Evolutionary conservation across 768 basidiomycete genomes (phyloP), one percentile per base, ranked within the genome.

Genomic region (Cyclocybe aegerita): DNA sequence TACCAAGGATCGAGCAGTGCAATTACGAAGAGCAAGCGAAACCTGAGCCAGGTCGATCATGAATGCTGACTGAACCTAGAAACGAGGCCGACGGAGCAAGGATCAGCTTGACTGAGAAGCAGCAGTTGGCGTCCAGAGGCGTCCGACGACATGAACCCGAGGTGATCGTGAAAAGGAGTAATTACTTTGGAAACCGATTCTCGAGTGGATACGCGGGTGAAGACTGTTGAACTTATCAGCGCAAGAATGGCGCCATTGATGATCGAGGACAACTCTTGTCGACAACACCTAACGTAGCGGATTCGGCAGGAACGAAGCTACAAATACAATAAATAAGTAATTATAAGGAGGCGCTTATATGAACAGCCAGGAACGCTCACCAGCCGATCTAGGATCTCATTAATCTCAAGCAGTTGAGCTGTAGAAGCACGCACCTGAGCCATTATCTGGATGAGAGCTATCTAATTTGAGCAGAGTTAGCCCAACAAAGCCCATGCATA

Each of bases 11-110:
- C 85, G 81, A 41, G 79, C 64, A 1, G 95, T 98, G 46, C 82
- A 80, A 57, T 97, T 97, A 35, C 97, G 85, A 16, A 99, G 69
- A 42, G 88, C 88, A 23, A 86, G 71, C 14, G 93, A 95, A 7
- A 93, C 88, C 70, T 96, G 93, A 62, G 91, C 90, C 29, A 98
- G 77, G 68, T 98, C 97, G 61, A 98, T 98, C 94, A 98, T 96
- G 70, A 98, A 98, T 1, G 95, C 93, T 2, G 91, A 92, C 62
- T 91, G 90, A 1, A 83, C 79, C 88, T 90, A 43, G 54, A 52
- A 43, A 47, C 39, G 14, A 52, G 49, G 36, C 30, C 11, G 31
- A 23, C 15, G 12, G 9, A 42, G 43, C 30, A 39, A 38, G 48
- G 16, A 52, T 55, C 38, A 50, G 49, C 37, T 31, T 38, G 39